These are phyloP conservation scores for Phytopythium mirpurense DNA, from an alignment of 352 stramenopile species.

Conservation along the genomic window DNA sequence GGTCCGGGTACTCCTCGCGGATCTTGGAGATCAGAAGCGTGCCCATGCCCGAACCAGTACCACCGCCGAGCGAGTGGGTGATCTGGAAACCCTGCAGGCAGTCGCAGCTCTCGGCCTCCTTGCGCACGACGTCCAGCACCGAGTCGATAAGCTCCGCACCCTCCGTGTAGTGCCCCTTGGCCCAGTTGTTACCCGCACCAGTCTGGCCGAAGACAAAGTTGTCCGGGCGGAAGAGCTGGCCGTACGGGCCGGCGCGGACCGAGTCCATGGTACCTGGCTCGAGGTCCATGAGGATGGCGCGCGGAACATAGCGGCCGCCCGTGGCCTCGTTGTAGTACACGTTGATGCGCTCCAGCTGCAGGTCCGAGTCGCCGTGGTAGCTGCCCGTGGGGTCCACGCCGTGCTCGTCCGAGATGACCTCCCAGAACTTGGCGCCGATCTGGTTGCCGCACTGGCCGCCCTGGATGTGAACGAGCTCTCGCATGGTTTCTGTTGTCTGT, in stretches of 20 bases:
- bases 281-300: constrained; percentile 98
- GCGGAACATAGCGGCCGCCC: constrained; percentile 95
- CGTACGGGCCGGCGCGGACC: constrained; percentile 94
- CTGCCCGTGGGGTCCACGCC: constrained; percentile 90
- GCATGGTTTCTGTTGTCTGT: constrained; percentile 61
- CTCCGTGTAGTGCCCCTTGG: constrained; percentile 99
- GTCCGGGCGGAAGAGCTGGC: constrained; percentile 97
- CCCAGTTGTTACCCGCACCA: constrained; percentile 99
- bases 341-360: constrained; percentile 98
- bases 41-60: constrained; percentile 98
- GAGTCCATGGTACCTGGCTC: constrained; percentile 99
- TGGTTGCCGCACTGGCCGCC: constrained; percentile 98
- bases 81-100: constrained; percentile 99
- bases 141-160: constrained; percentile 98
- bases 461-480: constrained; percentile 98
- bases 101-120: constrained; percentile 98
- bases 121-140: constrained; percentile 97
- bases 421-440: constrained; percentile 98
- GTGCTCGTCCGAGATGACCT: constrained; percentile 96
- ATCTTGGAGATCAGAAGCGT: constrained; percentile 99
- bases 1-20: constrained; percentile 98
- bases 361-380: constrained; percentile 95
- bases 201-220: constrained; percentile 99
- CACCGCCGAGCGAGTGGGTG: constrained; percentile 98
- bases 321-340: constrained; percentile 99